A percentile compares a stretch with the other conserved stretches of the same genome.
Conservation (phyloP, 257 asterid species). For the Cruciata laevipes region DNA sequence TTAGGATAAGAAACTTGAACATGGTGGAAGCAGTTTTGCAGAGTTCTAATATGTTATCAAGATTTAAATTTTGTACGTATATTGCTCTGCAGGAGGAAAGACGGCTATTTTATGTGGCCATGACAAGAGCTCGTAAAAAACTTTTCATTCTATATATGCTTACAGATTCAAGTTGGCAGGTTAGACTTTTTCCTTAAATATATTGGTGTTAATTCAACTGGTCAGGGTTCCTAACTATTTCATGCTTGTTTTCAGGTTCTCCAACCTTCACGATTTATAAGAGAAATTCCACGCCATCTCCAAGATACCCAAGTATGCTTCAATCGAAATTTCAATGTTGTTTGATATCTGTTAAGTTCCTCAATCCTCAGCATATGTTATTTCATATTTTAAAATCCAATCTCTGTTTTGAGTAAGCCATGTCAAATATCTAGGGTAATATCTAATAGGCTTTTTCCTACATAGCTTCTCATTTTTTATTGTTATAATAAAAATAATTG, state of each 20-base stretch:
- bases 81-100: slow-evolving; percentile 69
- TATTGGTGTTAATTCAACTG: slow-evolving; percentile 9
- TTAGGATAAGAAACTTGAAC: slow-evolving; percentile 10
- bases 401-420: neutral
- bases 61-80: slow-evolving; percentile 17
- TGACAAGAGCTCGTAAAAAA: slow-evolving; percentile 89
- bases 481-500: slow-evolving; percentile 1
- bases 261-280: slow-evolving; percentile 90
- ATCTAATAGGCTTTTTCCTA: no score
- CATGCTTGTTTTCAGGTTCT: slow-evolving; percentile 53
- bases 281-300: slow-evolving; percentile 83
- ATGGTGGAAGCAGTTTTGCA: neutral
- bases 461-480: neutral
- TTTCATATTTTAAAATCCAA: neutral
- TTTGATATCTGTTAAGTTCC: no score
- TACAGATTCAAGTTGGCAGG: slow-evolving; percentile 96
- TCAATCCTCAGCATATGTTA: no score
- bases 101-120: slow-evolving; percentile 84
- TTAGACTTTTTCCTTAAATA: slow-evolving; percentile 18
- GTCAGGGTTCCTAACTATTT: slow-evolving; percentile 13
- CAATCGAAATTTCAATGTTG: neutral
- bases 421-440: no score
- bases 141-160: slow-evolving; percentile 66
- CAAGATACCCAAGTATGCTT: slow-evolving; percentile 54
- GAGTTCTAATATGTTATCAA: slow-evolving; percentile 5